phyloP scores from a whole-genome alignment of 192 early-diverging fungal species.

The Cetraspora pellucida region DNA sequence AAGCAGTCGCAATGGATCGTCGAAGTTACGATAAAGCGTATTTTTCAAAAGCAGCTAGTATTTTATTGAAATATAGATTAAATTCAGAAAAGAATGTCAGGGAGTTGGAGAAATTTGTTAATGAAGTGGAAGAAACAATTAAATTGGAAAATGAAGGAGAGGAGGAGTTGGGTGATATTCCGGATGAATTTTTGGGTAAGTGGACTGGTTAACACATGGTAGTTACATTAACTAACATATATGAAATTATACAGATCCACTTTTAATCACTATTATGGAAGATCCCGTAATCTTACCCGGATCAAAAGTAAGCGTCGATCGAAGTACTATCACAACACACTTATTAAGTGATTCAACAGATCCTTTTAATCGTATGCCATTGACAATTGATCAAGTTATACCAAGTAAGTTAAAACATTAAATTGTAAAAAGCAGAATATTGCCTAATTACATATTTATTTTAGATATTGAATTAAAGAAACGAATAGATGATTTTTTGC shows the following conservation, averaged over 20 bases:
- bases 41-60: slow-evolving; percentile 74
- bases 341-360: slow-evolving; percentile 86
- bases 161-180: slow-evolving; percentile 78
- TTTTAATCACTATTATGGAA: slow-evolving; percentile 86
- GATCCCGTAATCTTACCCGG: slow-evolving; percentile 93
- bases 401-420: slow-evolving; percentile 53
- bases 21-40: slow-evolving; percentile 79
- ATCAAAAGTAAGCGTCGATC: slow-evolving; percentile 78
- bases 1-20: slow-evolving; percentile 81
- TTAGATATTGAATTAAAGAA: slow-evolving; percentile 59
- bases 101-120: slow-evolving; percentile 67
- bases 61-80: slow-evolving; percentile 66
- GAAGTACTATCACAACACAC: slow-evolving; percentile 86
- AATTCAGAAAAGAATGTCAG: slow-evolving; percentile 68
- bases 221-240: neutral
- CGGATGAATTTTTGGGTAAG: slow-evolving; percentile 87
- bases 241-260: slow-evolving; percentile 60
- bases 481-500: slow-evolving; percentile 53
- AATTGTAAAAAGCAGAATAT: neutral
- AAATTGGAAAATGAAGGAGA: slow-evolving; percentile 66
- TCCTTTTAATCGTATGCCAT: slow-evolving; percentile 91
- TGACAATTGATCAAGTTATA: slow-evolving; percentile 84
- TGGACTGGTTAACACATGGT: neutral
- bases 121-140: slow-evolving; percentile 71
- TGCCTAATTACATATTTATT: slow-evolving; percentile 20